Conservation (phyloP, 805 yeast species). For the Isabelozyma heimii region DNA sequence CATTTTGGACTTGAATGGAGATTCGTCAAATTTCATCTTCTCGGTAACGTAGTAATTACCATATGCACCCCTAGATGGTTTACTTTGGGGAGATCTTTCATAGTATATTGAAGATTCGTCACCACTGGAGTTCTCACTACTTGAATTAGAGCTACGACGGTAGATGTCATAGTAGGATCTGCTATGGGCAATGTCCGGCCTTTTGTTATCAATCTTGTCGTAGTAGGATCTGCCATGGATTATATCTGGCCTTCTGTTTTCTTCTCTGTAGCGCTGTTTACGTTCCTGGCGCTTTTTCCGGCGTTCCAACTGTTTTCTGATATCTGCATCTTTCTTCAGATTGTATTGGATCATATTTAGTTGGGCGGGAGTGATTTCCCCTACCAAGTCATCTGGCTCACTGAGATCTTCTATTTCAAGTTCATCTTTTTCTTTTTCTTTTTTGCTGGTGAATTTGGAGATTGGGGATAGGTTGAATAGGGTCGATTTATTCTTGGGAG, state of each 20-base stretch:
- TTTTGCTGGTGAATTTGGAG: neutral
- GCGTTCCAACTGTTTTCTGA: neutral
- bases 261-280: neutral
- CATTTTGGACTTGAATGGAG: constrained; percentile 30
- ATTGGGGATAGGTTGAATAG: neutral
- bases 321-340: neutral
- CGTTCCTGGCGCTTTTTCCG: constrained; percentile 3
- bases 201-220: neutral
- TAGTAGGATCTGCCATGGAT: neutral
- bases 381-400: constrained; percentile 26
- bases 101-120: constrained; percentile 4
- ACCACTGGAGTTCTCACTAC: neutral
- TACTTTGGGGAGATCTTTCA: neutral
- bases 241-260: neutral
- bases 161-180: neutral
- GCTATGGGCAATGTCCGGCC: neutral
- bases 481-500: neutral
- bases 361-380: constrained; percentile 40
- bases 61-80: neutral
- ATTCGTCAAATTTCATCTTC: constrained; percentile 31
- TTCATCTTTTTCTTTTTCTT: neutral
- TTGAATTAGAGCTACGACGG: neutral
- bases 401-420: neutral
- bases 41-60: constrained; percentile 36
- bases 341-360: constrained; percentile 20